Base-by-base conservation (phyloP, 306 rosid genomes). In the Cicer yamashitae region DNA sequence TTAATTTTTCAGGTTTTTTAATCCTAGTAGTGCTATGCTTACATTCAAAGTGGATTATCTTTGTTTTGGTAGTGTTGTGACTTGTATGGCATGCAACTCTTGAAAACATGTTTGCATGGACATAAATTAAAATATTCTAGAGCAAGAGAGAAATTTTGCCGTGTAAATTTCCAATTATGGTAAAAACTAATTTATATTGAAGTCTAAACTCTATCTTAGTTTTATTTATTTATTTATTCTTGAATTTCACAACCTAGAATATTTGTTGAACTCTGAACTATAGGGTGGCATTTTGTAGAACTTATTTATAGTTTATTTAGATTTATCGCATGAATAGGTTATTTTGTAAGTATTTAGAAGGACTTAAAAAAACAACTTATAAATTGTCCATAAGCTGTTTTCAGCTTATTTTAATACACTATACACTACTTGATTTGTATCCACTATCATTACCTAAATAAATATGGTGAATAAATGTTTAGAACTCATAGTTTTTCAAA, bases 61-160 rank as follows among this genome's bases (percentile, higher is more conserved):
- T 41, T 69, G 17, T 57, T 10, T 63, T 41, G 13, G 69, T 77
- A 17, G 50, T 45, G 52, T 69, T 7, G 20, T 44, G n/a, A 18
- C 11, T 46, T 10, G 44, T 14, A 13, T 17, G 51, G 38, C 22
- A 1, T 46, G 8, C 40, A 17, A 17, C 47, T 46, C 61, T 61
- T 15, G 7, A n/a, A 46, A 37, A 3, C 61, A 39, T 76, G 66
- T 66, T 48, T 47, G 62, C 38, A 47, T 59, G 56, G 44, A 56
- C 51, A 17, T 71, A 67, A 37, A 37, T 52, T 11, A 12, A 34
- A 25, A 5, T 30, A 30, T 82, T 71, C 54, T 13, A 9, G 51
- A 39, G 52, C 22, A 10, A 48, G 48, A 30, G 12, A 78, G 7
- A 56, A 34, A 63, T 60, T 64, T 57, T 54, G 72, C 67, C 10